These are phyloP conservation scores for Baorangia bicolor DNA, from an alignment of 768 basidiomycete genomes.

Conservation along the genomic window DNA sequence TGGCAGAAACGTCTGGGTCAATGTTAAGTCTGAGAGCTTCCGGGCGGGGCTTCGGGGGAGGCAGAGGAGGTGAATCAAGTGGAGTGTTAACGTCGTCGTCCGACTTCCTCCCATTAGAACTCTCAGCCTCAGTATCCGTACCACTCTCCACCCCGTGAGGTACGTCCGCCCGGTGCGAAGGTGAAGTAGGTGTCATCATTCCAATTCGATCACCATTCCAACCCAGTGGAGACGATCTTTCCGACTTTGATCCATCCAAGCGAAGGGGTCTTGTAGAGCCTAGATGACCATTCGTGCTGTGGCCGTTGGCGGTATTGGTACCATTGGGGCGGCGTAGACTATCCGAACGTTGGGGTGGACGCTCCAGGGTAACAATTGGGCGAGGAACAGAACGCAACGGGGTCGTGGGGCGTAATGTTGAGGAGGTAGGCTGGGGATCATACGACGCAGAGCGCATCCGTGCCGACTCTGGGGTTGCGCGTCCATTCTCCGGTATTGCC, in stretches of 20 bases:
- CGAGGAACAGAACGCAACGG: constrained; percentile 24
- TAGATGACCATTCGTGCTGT: constrained; percentile 8
- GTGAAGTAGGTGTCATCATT: constrained; percentile 46
- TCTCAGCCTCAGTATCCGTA: constrained; percentile 67
- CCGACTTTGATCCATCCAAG: constrained; percentile 19
- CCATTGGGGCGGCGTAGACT: constrained; percentile 26
- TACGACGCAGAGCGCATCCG: constrained; percentile 40
- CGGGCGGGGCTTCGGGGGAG: constrained; percentile 43
- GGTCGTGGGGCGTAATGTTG: constrained; percentile 7
- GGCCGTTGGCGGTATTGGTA: not conserved
- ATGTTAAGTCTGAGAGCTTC: constrained; percentile 29
- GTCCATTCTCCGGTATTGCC: constrained; percentile 30
- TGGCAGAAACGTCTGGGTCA: constrained; percentile 14
- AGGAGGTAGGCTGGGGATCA: constrained; percentile 11
- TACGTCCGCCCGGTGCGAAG: constrained; percentile 65
- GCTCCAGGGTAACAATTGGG: constrained; percentile 35
- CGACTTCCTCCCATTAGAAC: constrained; percentile 37
- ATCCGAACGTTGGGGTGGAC: constrained; percentile 33
- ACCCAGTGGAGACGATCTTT: constrained; percentile 19
- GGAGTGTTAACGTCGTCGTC: constrained; percentile 24
- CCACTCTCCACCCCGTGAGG: constrained; percentile 73
- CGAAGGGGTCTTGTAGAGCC: constrained; percentile 10
- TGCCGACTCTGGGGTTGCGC: constrained; percentile 40
- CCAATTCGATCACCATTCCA: constrained; percentile 23
- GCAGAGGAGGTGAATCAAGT: constrained; percentile 38